Evolutionary conservation across 805 yeast species (phyloP).

Genomic region (Scheffersomyces coipomensis): DNA sequence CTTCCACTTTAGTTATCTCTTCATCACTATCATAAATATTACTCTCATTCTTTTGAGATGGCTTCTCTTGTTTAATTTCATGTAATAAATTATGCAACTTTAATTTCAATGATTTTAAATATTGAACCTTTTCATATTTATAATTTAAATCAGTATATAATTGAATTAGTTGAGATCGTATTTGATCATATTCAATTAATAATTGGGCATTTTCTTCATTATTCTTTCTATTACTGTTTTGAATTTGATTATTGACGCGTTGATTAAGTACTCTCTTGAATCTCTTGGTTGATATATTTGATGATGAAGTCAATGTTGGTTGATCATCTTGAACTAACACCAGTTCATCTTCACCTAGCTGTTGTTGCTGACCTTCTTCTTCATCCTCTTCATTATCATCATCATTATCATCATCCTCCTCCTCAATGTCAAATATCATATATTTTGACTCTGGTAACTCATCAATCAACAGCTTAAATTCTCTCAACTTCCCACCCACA

Average conservation of each 20-base stretch:
- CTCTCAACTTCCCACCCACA: constrained; percentile 9
- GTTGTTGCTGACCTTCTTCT: constrained; percentile 2
- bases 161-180: constrained; percentile 14
- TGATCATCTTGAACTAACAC: constrained; percentile 19
- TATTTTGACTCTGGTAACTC: constrained; percentile 35
- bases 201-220: not conserved
- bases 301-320: constrained; percentile 3
- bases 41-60: not conserved
- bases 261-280: no score
- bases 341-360: constrained; percentile 6
- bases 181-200: constrained; percentile 15
- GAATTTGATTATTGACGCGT: not conserved
- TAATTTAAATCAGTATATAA: constrained; percentile 20
- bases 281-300: not conserved
- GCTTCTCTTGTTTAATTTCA: not conserved
- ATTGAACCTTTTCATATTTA: constrained; percentile 27
- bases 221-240: not conserved
- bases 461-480: constrained; percentile 21
- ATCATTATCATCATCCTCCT: constrained; percentile 7
- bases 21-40: constrained; percentile 9
- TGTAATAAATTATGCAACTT: constrained; percentile 5
- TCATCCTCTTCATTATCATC: not conserved
- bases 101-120: constrained; percentile 14
- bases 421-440: constrained; percentile 14
- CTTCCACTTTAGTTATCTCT: not conserved